Evolutionary conservation across 2,329 filamentous ascomycete species (phyloP), one percentile per base, ranked within the genome.

Genomic region (Verticillium nonalfalfae): DNA sequence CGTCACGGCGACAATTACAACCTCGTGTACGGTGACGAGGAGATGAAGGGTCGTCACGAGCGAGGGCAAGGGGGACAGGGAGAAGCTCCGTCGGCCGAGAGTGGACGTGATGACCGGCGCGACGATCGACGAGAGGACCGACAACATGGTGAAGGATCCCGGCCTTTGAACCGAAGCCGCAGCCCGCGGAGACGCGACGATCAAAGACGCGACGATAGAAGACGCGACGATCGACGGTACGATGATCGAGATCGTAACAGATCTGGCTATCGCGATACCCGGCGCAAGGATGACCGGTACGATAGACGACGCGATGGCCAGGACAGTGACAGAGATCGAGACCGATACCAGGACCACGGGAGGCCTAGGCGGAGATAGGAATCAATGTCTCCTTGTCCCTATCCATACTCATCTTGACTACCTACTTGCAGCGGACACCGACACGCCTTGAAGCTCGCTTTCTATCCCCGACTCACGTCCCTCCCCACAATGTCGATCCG

Each of bases 21-120:
- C 60, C 93, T 96, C 86, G 87, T 97, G 0, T 91, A 96, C 71
- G 89, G 91, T 63, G 87, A 89, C 60, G 84, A 89, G 59, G 88
- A 90, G 63, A 81, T 89, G 74, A 81, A 80, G 58, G 79, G 79
- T 31, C 77, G 79, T 33, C 76, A 83, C 57, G 76, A 77, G 59
- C 76, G 74, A 45, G 75, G 77, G 40, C 73, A 71, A 4, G 71
- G 71, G 3, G 67, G 65, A 10, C 67, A 59, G 7, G 64, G 33
- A 52, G 66, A 65, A 59, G n/a, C 18, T 26, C 45, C 45, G 10
- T 18, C 11, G 45, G 9, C n/a, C 9, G 18, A 26, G 1, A 18
- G n/a, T 9, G 11, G 18, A 3, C 45, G 45, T 18, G 45, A 52
- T 10, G 45, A 52, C n/a, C 45, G 63, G 67, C n/a, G 63, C 13